Base-by-base conservation (phyloP, 345 rosid species). In the Eucalyptus polyanthemos region DNA sequence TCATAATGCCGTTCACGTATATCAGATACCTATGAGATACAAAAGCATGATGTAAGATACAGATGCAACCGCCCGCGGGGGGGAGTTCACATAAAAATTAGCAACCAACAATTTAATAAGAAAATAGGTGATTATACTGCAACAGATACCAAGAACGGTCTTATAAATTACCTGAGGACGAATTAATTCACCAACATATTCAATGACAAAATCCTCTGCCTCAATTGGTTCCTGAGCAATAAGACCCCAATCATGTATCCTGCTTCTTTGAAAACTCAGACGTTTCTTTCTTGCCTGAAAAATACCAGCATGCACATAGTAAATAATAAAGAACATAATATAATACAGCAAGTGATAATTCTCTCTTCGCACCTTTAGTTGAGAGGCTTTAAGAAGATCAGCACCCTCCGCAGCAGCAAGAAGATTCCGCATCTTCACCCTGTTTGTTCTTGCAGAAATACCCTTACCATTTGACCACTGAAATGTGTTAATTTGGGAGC, bases 241-340 rank as follows among this genome's bases (percentile, higher is more conserved):
- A 91, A 98, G 96, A 93, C 99, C 99, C 99, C 99, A 98, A 90
- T 97, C 99, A 91, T 98, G 99, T 91, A 98, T 98, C 89, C 95
- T 98, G 93, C 99, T 98, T 85, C 96, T 94, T 91, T 98, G 99
- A 92, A 98, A 98, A 91, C 97, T 93, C 86, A 98, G 92, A 24
- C 92, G 96, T 88, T 98, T 98, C 94, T 98, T 98, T 90, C 99
- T 96, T 72, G 99, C 99, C 99, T 98, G 91, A 86, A 88, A 88
- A 90, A 86, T 86, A 50, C 60, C 80, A 87, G 58, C 85, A 86
- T 27, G 49, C 17, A 19, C 69, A 83, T 56, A 10, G 85, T 12
- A 83, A 56, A 45, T 12, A 29, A 44, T 54, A 58, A 45, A 15
- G 34, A 62, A 40, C 45, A 37, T 44, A 37, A 76, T 37, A 76